phyloP scores from a whole-genome alignment of 495 filamentous ascomycete species.

The Cercophora sp. region DNA sequence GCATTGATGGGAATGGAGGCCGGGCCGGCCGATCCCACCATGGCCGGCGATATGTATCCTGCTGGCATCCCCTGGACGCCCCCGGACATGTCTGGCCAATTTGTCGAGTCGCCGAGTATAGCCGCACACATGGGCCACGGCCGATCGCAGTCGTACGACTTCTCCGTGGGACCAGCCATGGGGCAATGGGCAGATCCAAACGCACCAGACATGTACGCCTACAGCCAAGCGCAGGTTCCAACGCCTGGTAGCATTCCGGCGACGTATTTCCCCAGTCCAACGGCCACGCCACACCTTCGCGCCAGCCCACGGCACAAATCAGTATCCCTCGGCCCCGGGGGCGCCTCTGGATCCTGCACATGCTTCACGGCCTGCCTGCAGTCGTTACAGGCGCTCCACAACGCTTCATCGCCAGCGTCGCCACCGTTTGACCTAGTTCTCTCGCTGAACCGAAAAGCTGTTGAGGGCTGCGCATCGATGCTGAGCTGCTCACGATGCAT shows the following conservation, averaged over 20 bases:
- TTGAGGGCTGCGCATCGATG: slow-evolving; percentile 45
- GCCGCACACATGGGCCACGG: slow-evolving; percentile 16
- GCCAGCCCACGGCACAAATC: slow-evolving; percentile 29
- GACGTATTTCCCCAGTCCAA: slow-evolving; percentile 38
- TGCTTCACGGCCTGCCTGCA: slow-evolving; percentile 47
- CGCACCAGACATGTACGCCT: slow-evolving; percentile 28
- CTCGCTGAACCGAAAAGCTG: slow-evolving; percentile 43
- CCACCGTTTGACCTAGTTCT: slow-evolving; percentile 44
- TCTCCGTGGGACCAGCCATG: slow-evolving; percentile 30
- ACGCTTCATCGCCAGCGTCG: slow-evolving; percentile 35
- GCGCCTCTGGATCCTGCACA: slow-evolving; percentile 31
- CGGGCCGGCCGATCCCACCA: slow-evolving; percentile 24
- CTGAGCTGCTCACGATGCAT: slow-evolving; percentile 41
- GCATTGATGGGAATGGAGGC: slow-evolving; percentile 31
- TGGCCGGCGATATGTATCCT: slow-evolving; percentile 31
- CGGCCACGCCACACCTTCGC: slow-evolving; percentile 30
- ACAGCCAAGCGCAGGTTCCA: slow-evolving; percentile 25
- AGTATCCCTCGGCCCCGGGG: slow-evolving; percentile 16
- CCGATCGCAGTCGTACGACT: slow-evolving; percentile 34
- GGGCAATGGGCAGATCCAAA: slow-evolving; percentile 15
- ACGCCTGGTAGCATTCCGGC: slow-evolving; percentile 29
- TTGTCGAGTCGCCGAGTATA: slow-evolving; percentile 28
- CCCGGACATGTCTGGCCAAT: slow-evolving; percentile 31
- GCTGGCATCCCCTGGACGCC: slow-evolving; percentile 35
- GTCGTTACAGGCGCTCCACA: slow-evolving; percentile 43